These are phyloP conservation scores for Botryotinia calthae DNA, from an alignment of 2,329 filamentous ascomycete genomes.

Conservation along the genomic window DNA sequence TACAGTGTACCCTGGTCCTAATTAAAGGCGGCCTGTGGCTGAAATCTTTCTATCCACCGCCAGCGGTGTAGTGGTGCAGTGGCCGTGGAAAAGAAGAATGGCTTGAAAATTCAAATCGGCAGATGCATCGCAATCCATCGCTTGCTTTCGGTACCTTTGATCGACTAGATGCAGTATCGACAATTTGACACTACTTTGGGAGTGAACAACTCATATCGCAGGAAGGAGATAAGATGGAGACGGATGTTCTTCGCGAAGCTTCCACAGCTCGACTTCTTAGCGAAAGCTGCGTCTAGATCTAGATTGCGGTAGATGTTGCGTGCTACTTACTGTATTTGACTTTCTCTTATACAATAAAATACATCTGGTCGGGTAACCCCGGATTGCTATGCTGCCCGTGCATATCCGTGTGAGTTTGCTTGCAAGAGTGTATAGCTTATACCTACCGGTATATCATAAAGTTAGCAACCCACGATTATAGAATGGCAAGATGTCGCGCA, in stretches of 20 bases:
- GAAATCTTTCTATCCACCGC: not conserved
- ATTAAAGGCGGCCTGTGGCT: slow-evolving; percentile 14
- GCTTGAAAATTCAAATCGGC: not conserved
- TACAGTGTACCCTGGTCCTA: not conserved
- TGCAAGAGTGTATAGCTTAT: too few species aligned
- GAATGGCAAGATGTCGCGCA: not conserved
- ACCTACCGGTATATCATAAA: not conserved
- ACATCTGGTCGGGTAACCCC: not conserved
- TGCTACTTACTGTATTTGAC: not conserved
- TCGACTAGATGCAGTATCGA: not conserved
- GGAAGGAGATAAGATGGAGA: slow-evolving; percentile 1
- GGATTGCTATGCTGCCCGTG: too few species aligned
- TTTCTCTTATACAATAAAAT: not conserved
- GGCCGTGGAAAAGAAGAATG: not conserved
- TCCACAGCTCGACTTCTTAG: not conserved
- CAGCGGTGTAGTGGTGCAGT: not conserved
- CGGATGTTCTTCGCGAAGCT: not conserved
- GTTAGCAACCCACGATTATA: not conserved
- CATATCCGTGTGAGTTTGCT: not conserved
- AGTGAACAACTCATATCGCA: slow-evolving; percentile 13
- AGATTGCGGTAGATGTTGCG: not conserved
- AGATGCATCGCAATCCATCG: not conserved
- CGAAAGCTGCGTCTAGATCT: slow-evolving; percentile 5
- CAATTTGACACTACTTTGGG: not conserved
- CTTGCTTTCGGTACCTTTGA: not conserved